These are phyloP conservation scores for Colletotrichum sp. DNA, from an alignment of 2,329 filamentous ascomycete genomes.

Conservation along the genomic window DNA sequence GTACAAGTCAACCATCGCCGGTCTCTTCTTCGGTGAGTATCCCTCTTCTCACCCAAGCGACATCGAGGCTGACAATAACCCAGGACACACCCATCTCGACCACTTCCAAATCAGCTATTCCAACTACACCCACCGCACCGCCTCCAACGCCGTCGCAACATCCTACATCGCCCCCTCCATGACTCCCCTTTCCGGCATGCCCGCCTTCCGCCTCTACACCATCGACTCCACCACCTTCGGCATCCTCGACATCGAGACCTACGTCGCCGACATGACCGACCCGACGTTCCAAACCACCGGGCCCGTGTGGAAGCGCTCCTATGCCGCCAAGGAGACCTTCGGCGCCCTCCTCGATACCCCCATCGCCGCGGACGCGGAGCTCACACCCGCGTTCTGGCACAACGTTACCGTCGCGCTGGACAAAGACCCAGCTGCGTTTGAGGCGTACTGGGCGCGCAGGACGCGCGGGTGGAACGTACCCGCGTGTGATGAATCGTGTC, in stretches of 20 bases:
- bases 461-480: not conserved
- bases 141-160: not conserved
- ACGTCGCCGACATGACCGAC: not conserved
- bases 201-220: not conserved
- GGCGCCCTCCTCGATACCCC: not conserved
- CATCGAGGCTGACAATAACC: not conserved
- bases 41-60: not conserved
- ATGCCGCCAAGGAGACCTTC: not conserved
- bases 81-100: not conserved
- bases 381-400: not conserved
- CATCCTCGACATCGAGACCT: not conserved
- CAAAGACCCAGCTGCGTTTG: not conserved
- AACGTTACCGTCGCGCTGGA: not conserved
- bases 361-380: not conserved
- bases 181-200: not conserved
- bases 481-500: accelerated
- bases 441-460: not conserved
- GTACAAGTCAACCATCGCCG: not conserved
- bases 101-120: not conserved
- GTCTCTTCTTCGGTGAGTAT: not conserved
- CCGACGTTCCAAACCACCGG: not conserved
- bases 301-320: accelerated
- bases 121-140: not conserved
- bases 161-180: not conserved
- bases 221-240: not conserved